Evolutionary conservation across 768 basidiomycete species (phyloP), one percentile per base, ranked within the genome.

Genomic region (Hortiboletus flavorubellus): DNA sequence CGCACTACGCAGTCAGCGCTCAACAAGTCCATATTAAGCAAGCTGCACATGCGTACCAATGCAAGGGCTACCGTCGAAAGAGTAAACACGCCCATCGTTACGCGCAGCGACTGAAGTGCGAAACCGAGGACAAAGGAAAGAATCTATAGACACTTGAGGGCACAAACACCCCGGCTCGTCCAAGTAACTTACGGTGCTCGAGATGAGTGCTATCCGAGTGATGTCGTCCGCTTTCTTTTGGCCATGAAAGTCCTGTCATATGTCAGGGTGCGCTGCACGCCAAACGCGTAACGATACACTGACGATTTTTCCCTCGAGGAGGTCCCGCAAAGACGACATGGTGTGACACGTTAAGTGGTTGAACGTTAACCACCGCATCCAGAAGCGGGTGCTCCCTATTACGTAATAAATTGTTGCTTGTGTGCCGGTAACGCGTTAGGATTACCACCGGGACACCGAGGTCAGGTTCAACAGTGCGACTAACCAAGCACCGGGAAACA

Each of bases 251-350:
- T 71, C 69, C 69, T 71, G 49, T 14, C 1, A 16, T 33, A 8
- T 14, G 45, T 71, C 18, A 61, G 55, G 55, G 33, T 46, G 5
- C 1, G 15, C 9, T 26, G 26, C 1, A 2, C 4, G 6, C 3
- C 1, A 16, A 46, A 31, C 1, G 9, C n/a, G 15, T 1, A n/a
- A 18, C 9, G 12, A 10, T 46, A 35, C 3, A 65, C 69, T 45
- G 21, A 67, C 69, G 9, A 71, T 70, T 61, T 59, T 71, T 16
- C 71, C 69, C 38, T 71, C 69, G 51, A 71, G 10, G 41, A 69
- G 50, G 37, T 64, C 59, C n/a, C 58, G 61, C 41, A 72, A 45
- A 33, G 56, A 48, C 4, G 59, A 46, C 69, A 70, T 70, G 58
- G 43, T 60, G 50, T 46, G 51, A 59, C 46, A 64, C 54, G 54